Conservation (phyloP, 2,329 filamentous ascomycete species). For the Arthrocladium fulminans region DNA sequence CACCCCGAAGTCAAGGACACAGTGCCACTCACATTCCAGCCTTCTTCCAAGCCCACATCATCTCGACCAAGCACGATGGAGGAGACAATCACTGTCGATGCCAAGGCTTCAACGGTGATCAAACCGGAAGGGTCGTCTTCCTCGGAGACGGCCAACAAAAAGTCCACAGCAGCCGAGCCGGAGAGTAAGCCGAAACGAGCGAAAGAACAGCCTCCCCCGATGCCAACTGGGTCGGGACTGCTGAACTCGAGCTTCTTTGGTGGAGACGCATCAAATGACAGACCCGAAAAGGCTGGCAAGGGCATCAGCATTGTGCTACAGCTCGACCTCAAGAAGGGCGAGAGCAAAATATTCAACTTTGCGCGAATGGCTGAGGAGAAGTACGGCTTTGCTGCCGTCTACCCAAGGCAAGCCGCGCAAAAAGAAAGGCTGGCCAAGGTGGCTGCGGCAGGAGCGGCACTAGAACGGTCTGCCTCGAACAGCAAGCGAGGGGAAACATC, state of each 20-base stretch:
- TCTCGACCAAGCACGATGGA: slow-evolving; percentile 15
- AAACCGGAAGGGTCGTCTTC: slow-evolving; percentile 17
- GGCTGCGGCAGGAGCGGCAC: slow-evolving; percentile 73
- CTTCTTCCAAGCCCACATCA: slow-evolving; percentile 7
- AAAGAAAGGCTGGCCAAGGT: slow-evolving; percentile 80
- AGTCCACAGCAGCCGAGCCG: slow-evolving; percentile 35
- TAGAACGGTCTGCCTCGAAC: slow-evolving; percentile 51
- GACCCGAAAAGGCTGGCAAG: slow-evolving; percentile 33
- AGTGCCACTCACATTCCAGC: slow-evolving; percentile 14
- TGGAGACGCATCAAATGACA: slow-evolving; percentile 38
- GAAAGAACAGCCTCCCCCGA: slow-evolving; percentile 50
- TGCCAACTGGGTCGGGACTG: slow-evolving; percentile 55
- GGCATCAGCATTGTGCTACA: slow-evolving; percentile 75
- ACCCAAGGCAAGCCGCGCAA: slow-evolving; percentile 82
- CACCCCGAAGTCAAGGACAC: slow-evolving; percentile 34
- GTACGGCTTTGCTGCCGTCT: slow-evolving; percentile 88
- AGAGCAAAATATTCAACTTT: slow-evolving; percentile 91
- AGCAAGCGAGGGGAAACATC: slow-evolving; percentile 59
- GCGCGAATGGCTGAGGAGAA: slow-evolving; percentile 85
- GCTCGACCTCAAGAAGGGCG: slow-evolving; percentile 69
- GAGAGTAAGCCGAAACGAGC: slow-evolving; percentile 48
- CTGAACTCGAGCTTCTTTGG: slow-evolving; percentile 55
- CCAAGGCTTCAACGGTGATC: slow-evolving; percentile 11
- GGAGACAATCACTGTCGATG: slow-evolving; percentile 5
- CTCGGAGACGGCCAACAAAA: slow-evolving; percentile 25